A percentile compares a stretch with the other conserved stretches of the same genome.
phyloP scores from a whole-genome alignment of 495 filamentous ascomycete genomes.

The Penicillium argentinense region DNA sequence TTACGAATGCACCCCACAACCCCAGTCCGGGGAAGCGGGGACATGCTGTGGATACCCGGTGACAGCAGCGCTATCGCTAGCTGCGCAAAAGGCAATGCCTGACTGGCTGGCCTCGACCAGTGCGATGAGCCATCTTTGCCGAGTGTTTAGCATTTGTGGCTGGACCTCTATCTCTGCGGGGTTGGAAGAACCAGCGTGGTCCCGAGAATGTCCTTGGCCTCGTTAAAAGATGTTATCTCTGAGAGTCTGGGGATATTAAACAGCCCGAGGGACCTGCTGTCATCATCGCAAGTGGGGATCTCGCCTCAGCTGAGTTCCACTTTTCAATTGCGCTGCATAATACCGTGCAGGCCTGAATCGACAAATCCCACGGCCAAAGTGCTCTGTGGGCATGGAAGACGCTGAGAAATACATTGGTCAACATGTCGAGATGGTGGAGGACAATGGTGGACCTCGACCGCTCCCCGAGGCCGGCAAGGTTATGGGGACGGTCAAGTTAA shows the following conservation, averaged over 20 bases:
- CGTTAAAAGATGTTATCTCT: neutral
- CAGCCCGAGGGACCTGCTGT: too few relatives aligned
- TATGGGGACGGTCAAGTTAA: slow-evolving; percentile 32
- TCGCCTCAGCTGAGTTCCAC: too few relatives aligned
- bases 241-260: neutral
- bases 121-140: neutral
- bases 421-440: slow-evolving; percentile 25
- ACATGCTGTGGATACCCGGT: neutral
- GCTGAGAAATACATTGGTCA: slow-evolving; percentile 5
- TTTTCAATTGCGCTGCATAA: too few relatives aligned
- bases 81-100: neutral
- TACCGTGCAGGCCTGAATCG: too few relatives aligned
- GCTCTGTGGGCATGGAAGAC: slow-evolving; percentile 1
- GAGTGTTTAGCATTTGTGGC: neutral
- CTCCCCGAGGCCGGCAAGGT: slow-evolving; percentile 11
- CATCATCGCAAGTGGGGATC: too few relatives aligned
- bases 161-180: neutral
- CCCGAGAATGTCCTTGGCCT: neutral
- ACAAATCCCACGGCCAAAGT: too few relatives aligned
- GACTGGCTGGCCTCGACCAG: neutral
- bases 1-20: neutral
- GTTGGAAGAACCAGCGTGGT: neutral
- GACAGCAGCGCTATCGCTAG: neutral
- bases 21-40: slow-evolving; percentile 10
- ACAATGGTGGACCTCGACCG: neutral